Evolutionary conservation across 305 asterid species (phyloP).

Genomic region (Salvia sclarea): DNA sequence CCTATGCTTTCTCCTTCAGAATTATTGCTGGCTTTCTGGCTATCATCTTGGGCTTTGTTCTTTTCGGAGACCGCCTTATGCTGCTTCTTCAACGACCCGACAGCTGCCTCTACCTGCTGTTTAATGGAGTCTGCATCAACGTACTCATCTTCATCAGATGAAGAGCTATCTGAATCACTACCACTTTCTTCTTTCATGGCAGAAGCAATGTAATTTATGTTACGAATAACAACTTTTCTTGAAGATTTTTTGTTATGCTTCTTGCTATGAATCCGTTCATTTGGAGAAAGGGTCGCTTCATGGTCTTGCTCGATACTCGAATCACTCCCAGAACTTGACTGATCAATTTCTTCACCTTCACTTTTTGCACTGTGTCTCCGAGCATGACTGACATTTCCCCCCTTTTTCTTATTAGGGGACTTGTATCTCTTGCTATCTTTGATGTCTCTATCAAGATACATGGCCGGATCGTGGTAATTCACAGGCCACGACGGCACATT

Average conservation of each 20-base stretch:
- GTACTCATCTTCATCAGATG: slow-evolving; percentile 51
- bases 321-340: slow-evolving; percentile 40
- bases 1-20: slow-evolving; percentile 45
- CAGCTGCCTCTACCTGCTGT: slow-evolving; percentile 63
- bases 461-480: slow-evolving; percentile 43
- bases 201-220: slow-evolving; percentile 75
- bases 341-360: slow-evolving; percentile 31
- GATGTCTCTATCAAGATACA: slow-evolving; percentile 36
- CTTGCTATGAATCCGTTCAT: slow-evolving; percentile 34
- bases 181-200: slow-evolving; percentile 49
- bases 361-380: slow-evolving; percentile 11
- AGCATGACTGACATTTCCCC: slow-evolving; percentile 28
- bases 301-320: slow-evolving; percentile 43
- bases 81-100: slow-evolving; percentile 55
- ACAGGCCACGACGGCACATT: slow-evolving; percentile 51
- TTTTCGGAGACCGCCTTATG: slow-evolving; percentile 46
- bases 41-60: slow-evolving; percentile 44
- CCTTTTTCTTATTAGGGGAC: slow-evolving; percentile 40
- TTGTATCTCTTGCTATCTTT: slow-evolving; percentile 36
- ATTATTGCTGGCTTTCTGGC: slow-evolving; percentile 39
- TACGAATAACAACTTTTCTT: slow-evolving; percentile 76
- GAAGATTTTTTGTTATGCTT: slow-evolving; percentile 51
- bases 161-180: slow-evolving; percentile 38
- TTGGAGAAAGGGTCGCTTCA: slow-evolving; percentile 33
- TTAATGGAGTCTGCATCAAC: slow-evolving; percentile 51